Conservation (phyloP, 345 rosid species). For the Brassica cretica region DNA sequence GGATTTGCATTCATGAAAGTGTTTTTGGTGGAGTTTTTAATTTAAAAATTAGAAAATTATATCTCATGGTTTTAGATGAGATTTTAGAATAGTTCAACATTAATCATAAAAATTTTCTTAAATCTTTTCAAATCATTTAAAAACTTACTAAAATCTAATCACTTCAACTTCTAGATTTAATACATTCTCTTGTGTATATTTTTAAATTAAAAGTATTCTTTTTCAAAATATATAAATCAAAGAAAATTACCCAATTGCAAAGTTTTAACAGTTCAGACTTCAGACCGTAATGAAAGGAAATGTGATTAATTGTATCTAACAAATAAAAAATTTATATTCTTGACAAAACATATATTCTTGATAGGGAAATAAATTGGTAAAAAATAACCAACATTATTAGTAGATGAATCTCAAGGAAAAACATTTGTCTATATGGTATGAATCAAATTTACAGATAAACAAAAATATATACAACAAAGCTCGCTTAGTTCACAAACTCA, state of each 20-base stretch:
- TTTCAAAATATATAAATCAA: neutral
- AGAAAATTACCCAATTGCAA: neutral
- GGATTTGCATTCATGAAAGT: too few species aligned
- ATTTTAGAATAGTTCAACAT: too few species aligned
- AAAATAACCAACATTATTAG: neutral
- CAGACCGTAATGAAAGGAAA: neutral
- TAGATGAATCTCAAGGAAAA: neutral
- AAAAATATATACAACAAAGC: too few species aligned
- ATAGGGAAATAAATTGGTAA: neutral
- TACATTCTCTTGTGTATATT: neutral
- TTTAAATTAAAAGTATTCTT: neutral
- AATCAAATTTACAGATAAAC: neutral
- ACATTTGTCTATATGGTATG: neutral
- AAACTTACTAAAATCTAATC: neutral
- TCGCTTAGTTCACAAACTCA: too few species aligned
- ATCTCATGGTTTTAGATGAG: neutral
- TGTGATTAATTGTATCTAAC: neutral
- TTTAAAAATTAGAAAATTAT: too few species aligned
- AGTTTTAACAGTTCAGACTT: neutral
- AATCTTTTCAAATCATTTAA: neutral
- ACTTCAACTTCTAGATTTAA: neutral
- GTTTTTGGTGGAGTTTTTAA: neutral
- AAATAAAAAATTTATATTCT: too few species aligned
- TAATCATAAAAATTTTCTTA: neutral
- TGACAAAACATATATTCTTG: neutral